A percentile compares a stretch with the other conserved stretches of the same genome.
These are phyloP conservation scores for Pilaira anomala DNA, from an alignment of 192 early-diverging fungal species.

Conservation along the genomic window DNA sequence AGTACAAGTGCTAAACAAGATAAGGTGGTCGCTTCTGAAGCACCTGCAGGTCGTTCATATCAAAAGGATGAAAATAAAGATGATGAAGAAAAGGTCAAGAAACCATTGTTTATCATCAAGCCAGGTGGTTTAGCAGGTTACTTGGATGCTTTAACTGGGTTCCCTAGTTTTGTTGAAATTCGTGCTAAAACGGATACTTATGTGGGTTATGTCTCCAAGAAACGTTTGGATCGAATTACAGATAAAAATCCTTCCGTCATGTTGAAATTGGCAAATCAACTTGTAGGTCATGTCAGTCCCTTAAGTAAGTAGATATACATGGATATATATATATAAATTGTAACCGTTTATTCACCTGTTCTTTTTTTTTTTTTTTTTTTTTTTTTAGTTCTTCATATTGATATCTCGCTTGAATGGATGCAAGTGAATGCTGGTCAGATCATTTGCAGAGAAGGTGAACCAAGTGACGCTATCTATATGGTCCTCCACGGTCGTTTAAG, in stretches of 20 bases:
- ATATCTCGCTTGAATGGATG: constrained; percentile 91
- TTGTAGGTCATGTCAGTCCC: constrained; percentile 78
- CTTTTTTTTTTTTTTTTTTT: no score
- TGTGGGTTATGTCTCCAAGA: constrained; percentile 86
- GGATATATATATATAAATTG: background rate
- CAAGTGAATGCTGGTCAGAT: constrained; percentile 92
- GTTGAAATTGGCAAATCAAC: constrained; percentile 82
- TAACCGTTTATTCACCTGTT: background rate
- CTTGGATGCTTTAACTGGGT: constrained; percentile 85
- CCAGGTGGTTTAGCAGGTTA: constrained; percentile 93
- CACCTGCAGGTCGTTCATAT: constrained; percentile 27
- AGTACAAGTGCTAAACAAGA: background rate
- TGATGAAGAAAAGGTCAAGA: constrained; percentile 16
- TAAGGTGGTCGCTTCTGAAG: constrained; percentile 28
- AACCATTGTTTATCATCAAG: constrained; percentile 68
- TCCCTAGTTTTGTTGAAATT: constrained; percentile 85
- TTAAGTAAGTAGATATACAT: constrained; percentile 51
- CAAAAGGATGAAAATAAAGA: constrained; percentile 1
- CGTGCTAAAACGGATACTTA: constrained; percentile 72
- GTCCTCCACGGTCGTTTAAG: constrained; percentile 92
- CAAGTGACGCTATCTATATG: constrained; percentile 86
- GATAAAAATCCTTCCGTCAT: constrained; percentile 83
- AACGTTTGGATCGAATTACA: constrained; percentile 76
- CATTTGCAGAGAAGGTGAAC: constrained; percentile 83
- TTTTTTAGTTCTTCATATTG: constrained; percentile 62